A percentile compares a stretch with the other conserved stretches of the same genome.
These are phyloP conservation scores for Raphanus hybrid DNA, from an alignment of 441 rosid genomes.

Conservation along the genomic window DNA sequence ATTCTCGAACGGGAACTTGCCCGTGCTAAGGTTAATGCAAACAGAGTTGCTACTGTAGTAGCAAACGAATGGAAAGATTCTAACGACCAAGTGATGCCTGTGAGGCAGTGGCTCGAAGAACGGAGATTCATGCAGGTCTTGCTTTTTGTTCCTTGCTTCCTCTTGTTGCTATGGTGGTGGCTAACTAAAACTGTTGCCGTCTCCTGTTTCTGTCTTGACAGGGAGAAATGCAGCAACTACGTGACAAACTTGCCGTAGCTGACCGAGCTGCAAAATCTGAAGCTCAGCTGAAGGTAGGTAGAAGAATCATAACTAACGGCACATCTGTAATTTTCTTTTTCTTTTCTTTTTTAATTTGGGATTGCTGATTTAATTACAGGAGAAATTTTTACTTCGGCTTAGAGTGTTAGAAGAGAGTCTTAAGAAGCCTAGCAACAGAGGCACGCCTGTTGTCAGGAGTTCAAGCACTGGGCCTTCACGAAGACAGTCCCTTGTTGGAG, in stretches of 20 bases:
- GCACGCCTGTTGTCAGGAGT: constrained; percentile 63
- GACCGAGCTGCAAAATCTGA: constrained; percentile 96
- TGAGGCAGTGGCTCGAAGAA: constrained; percentile 97
- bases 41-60: constrained; percentile 95
- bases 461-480: constrained; percentile 86
- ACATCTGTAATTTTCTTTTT: too few species aligned
- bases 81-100: constrained; percentile 98
- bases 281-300: constrained; percentile 90
- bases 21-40: constrained; percentile 94
- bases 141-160: not conserved
- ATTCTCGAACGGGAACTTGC: constrained; percentile 93
- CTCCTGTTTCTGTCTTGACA: constrained; percentile 35
- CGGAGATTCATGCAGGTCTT: constrained; percentile 90
- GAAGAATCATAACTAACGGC: constrained; percentile 12
- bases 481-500: constrained; percentile 92
- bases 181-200: constrained; percentile 14
- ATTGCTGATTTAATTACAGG: constrained; percentile 50
- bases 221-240: constrained; percentile 99
- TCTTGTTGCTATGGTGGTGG: not conserved
- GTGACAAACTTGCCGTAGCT: constrained; percentile 77
- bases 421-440: constrained; percentile 73
- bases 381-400: constrained; percentile 83
- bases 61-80: constrained; percentile 98
- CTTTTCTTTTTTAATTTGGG: too few species aligned
- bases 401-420: constrained; percentile 88